These are phyloP conservation scores for Pelargonium cotyledonis DNA, from an alignment of 441 rosid species.

Conservation along the genomic window DNA sequence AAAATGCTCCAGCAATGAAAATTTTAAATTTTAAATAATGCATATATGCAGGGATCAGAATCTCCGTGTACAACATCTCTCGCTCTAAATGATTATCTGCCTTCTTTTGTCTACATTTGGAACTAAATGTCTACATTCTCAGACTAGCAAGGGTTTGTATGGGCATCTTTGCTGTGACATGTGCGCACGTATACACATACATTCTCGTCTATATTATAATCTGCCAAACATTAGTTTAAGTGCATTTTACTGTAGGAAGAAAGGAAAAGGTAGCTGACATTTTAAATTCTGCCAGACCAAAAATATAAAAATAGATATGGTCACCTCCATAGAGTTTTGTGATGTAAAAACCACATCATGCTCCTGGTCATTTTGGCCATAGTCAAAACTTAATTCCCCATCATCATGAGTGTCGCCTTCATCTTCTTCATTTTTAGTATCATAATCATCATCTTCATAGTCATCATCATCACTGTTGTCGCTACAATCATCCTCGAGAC, in stretches of 20 bases:
- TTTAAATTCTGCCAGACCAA: background rate
- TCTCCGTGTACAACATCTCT: background rate
- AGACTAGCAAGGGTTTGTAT: background rate
- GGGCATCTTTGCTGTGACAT: background rate
- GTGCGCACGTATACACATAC: too few relatives aligned
- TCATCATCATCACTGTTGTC: conserved; percentile 35
- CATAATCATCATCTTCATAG: conserved; percentile 34
- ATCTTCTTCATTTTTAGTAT: conserved; percentile 6
- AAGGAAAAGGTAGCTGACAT: background rate
- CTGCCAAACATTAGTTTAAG: background rate
- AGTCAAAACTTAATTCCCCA: conserved; percentile 81
- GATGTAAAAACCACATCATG: conserved; percentile 39
- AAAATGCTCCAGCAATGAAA: background rate
- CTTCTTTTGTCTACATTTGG: background rate
- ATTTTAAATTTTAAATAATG: background rate
- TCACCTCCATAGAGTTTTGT: conserved; percentile 61
- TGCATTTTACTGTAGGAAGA: background rate
- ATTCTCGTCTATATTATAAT: too few relatives aligned
- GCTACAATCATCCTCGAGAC: conserved; percentile 50
- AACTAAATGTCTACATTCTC: background rate
- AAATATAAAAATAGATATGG: background rate
- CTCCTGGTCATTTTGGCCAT: conserved; percentile 45
- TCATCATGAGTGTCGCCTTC: conserved; percentile 39
- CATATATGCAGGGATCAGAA: background rate
- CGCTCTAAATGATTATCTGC: background rate